Conservation (phyloP, 2,329 filamentous ascomycete species). For the Botrytis tulipae region DNA sequence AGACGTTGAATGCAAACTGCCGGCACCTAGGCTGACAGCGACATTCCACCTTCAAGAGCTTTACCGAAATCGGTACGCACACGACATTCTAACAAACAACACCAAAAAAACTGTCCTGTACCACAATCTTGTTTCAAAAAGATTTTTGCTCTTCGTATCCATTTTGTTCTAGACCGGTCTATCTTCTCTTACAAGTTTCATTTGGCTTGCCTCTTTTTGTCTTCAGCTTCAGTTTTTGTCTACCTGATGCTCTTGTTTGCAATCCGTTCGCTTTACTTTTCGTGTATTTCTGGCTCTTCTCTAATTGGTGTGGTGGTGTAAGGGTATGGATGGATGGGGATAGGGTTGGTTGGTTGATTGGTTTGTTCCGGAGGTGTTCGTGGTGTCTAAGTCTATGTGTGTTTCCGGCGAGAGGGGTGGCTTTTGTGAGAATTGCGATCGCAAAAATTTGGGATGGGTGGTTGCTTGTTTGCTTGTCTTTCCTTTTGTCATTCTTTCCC, state of each 20-base stretch:
- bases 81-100: background rate
- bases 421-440: constrained; percentile 11
- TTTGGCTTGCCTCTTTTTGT: background rate
- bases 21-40: background rate
- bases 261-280: background rate
- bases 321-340: background rate
- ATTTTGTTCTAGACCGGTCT: background rate
- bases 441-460: constrained; percentile 1
- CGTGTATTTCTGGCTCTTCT: background rate
- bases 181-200: background rate
- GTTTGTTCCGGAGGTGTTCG: background rate
- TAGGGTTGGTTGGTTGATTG: background rate
- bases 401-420: background rate
- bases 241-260: background rate
- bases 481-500: background rate
- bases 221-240: background rate
- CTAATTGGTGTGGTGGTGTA: background rate
- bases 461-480: constrained; percentile 1
- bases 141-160: background rate
- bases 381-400: constrained; percentile 7
- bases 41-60: background rate
- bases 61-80: background rate
- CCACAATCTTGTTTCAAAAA: background rate
- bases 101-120: background rate
- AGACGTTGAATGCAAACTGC: background rate